Conservation (phyloP, 495 filamentous ascomycete species). For the Daldinia decipiens region DNA sequence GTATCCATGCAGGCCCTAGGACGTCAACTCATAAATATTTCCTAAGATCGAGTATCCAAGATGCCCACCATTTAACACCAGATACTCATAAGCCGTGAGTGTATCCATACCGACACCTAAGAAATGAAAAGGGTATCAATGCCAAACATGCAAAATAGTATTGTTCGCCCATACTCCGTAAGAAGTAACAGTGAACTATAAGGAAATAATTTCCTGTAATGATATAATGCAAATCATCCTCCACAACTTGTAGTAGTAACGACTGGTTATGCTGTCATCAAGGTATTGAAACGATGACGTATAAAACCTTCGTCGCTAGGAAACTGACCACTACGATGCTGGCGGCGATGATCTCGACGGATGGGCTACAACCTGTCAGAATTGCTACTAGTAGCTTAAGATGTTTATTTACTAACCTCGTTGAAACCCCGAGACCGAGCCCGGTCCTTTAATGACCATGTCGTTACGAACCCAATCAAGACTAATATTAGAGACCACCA, state of each 20-base stretch:
- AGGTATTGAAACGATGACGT: constrained; percentile 11
- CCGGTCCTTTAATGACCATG: constrained; percentile 35
- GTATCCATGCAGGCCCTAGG: not conserved
- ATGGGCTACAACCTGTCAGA: constrained; percentile 17
- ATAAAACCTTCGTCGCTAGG: constrained; percentile 2
- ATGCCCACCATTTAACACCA: constrained; percentile 2
- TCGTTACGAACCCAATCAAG: constrained; percentile 32
- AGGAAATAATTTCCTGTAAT: not conserved
- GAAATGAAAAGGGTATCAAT: constrained; percentile 37
- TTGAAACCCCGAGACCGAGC: not conserved
- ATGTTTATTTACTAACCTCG: constrained; percentile 19
- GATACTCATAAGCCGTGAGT: not conserved
- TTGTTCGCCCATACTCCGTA: constrained; percentile 2
- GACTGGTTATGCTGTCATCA: constrained; percentile 11
- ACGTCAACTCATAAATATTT: not conserved
- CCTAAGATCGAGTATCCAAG: not conserved
- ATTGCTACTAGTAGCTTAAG: not conserved
- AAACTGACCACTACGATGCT: constrained; percentile 3
- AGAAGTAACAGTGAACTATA: not conserved
- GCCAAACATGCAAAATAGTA: constrained; percentile 21
- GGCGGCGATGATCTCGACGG: not conserved
- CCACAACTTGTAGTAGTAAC: not conserved
- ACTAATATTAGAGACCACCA: constrained; percentile 27
- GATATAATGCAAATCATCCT: not conserved
- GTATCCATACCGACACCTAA: constrained; percentile 12